Percentiles rank a stretch among this genome's conserved stretches.
Evolutionary conservation across 208 protist species (phyloP).

Genomic region (Leishmania mexicana): DNA sequence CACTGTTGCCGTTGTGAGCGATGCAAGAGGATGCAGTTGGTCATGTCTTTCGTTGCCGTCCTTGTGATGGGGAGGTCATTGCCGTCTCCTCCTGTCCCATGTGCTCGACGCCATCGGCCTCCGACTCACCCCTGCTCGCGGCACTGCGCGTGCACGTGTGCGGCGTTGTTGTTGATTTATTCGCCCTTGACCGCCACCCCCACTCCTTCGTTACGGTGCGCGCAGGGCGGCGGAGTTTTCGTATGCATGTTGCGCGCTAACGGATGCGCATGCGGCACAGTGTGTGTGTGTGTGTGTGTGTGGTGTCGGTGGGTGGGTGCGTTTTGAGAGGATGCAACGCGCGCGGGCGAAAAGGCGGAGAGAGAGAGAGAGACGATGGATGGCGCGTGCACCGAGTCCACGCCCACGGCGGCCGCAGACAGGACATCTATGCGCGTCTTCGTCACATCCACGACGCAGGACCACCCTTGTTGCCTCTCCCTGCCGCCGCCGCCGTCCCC

Average conservation of each 20-base stretch:
- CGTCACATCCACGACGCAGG: not conserved
- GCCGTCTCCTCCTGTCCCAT: not conserved
- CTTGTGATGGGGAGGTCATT: not conserved
- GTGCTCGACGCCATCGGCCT: not conserved
- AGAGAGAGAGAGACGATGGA: not conserved
- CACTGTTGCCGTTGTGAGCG: not conserved
- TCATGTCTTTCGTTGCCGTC: not conserved
- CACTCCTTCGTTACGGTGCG: not conserved
- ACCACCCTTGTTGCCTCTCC: not conserved
- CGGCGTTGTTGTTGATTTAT: constrained; percentile 3
- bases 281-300: not conserved
- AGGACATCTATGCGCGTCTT: not conserved
- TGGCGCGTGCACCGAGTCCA: not conserved
- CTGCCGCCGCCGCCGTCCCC: no score
- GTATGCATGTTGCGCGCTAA: not conserved
- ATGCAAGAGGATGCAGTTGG: not conserved
- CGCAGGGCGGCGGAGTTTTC: not conserved
- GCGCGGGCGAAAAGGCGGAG: not conserved
- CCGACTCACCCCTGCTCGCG: not conserved
- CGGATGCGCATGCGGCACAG: not conserved
- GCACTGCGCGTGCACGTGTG: constrained; percentile 6
- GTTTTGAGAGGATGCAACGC: not conserved
- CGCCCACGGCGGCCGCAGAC: not conserved
- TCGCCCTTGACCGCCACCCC: not conserved
- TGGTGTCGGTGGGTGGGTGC: not conserved